Base-by-base conservation (phyloP, 768 basidiomycete species). In the Amanita rimosa region DNA sequence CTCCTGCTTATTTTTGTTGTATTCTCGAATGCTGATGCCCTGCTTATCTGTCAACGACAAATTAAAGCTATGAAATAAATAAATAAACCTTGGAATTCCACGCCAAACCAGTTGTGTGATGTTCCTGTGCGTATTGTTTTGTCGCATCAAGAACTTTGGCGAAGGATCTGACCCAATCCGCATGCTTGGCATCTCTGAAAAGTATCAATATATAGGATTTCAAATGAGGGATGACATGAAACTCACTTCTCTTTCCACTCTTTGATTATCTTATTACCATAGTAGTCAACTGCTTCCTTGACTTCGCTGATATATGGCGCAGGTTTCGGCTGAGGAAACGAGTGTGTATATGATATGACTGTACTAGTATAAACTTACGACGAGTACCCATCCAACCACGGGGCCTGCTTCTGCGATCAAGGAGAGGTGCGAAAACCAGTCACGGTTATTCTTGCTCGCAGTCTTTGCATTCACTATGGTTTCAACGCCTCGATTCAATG, bases 231-330 rank as follows among this genome's bases (percentile, higher is more conserved):
- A n/a, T 24, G 37, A 35, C 34, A 41, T 34, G 19, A 2, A n/a
- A 53, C 85, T 50, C 52, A 92, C 95, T 89, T 90, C 6, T 90
- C 88, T 63, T 91, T 98, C 73, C 76, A 90, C 54, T 94, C 90
- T 64, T 92, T 90, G 65, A 92, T 82, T 40, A 98, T 76, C 51
- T 83, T 80, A 64, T 96, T 90, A 1, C 82, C 83, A 62, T 91
- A 98, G 67, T 90, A 99, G 59, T 79, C 74, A 9, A 84, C 78
- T 3, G 87, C 78, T 21, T 97, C 92, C 64, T 87, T 94, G 64
- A 85, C 76, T 43, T 93, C 89, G 14, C 64, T 69, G n/a, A 97
- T 71, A 54, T 75, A 84, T 21, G 85, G 78, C 4, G 74, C 88
- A 1, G 95, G 95, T 60, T 87, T 90, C 6, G 80, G 75, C 68